Percentiles rank a stretch among this genome's conserved stretches.
Conservation (phyloP, 306 rosid species). For the Cucurbita pepo region DNA sequence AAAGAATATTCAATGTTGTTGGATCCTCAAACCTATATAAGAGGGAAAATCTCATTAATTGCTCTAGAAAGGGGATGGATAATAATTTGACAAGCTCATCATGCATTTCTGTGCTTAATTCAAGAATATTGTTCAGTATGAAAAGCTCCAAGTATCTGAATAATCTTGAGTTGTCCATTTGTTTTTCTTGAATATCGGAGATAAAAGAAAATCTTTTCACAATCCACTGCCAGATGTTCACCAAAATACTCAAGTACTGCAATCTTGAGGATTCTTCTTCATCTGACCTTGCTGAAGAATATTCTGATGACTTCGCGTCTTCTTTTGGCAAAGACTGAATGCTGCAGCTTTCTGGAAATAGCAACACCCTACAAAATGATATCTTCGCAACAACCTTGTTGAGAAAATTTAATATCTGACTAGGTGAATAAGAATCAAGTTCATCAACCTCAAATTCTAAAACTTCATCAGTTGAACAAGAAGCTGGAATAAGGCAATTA, state of each 20-base stretch:
- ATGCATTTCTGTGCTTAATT: conserved; percentile 33
- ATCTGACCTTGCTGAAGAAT: conserved; percentile 14
- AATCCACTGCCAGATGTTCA: conserved; percentile 50
- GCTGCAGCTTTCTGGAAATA: conserved; percentile 26
- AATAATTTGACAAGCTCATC: conserved; percentile 30
- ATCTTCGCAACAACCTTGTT: conserved; percentile 49
- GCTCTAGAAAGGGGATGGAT: conserved; percentile 53
- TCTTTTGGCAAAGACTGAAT: conserved; percentile 11
- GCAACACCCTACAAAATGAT: conserved; percentile 42
- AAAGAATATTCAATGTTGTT: conserved; percentile 44
- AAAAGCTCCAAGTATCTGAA: conserved; percentile 46
- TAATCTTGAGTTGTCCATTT: conserved; percentile 22
- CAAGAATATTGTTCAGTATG: conserved; percentile 41
- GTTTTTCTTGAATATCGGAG: conserved; percentile 25
- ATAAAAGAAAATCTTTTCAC: conserved; percentile 32
- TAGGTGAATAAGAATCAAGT: conserved; percentile 25
- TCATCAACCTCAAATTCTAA: conserved; percentile 35
- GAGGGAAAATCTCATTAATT: conserved; percentile 53
- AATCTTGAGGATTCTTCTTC: conserved; percentile 26
- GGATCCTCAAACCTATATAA: conserved; percentile 59
- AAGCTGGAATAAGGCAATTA: conserved; percentile 32
- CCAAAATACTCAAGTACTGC: conserved; percentile 39
- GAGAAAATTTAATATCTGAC: conserved; percentile 36
- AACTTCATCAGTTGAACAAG: conserved; percentile 29
- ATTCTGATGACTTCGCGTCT: conserved; percentile 19